Evolutionary conservation across 306 rosid genomes (phyloP).

Genomic region (Fagus sylvatica): DNA sequence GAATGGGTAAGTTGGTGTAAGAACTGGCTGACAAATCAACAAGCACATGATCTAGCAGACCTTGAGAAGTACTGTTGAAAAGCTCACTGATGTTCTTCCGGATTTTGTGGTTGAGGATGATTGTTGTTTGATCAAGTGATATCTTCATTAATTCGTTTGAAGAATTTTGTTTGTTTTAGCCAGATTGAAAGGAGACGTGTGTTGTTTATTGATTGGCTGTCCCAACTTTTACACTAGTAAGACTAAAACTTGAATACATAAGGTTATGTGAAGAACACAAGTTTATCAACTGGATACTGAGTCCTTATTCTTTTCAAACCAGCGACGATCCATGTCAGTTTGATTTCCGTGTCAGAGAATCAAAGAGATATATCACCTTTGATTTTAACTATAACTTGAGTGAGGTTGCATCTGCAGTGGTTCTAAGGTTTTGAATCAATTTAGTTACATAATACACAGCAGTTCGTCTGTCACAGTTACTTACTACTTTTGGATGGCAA

Average conservation of each 20-base stretch:
- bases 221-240: conserved; percentile 20
- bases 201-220: conserved; percentile 15
- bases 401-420: conserved; percentile 28
- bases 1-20: conserved; percentile 28
- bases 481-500: conserved; percentile 25
- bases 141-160: conserved; percentile 20
- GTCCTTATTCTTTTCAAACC: not conserved
- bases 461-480: conserved; percentile 27
- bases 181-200: conserved; percentile 14
- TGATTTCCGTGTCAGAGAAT: not conserved
- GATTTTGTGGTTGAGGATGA: conserved; percentile 32
- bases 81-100: conserved; percentile 25
- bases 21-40: conserved; percentile 21
- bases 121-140: conserved; percentile 16
- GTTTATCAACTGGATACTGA: not conserved
- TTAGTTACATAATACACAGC: conserved; percentile 22
- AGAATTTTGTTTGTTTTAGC: conserved; percentile 13
- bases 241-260: conserved; percentile 15
- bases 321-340: conserved; percentile 1
- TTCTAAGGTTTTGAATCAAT: conserved; percentile 23
- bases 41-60: conserved; percentile 12
- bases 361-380: conserved; percentile 18
- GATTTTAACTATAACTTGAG: conserved; percentile 17
- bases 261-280: conserved; percentile 17
- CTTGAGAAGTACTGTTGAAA: conserved; percentile 16